Evolutionary conservation across 306 rosid species (phyloP), one percentile per base, ranked within the genome.

Genomic region (Quillaja saponaria): DNA sequence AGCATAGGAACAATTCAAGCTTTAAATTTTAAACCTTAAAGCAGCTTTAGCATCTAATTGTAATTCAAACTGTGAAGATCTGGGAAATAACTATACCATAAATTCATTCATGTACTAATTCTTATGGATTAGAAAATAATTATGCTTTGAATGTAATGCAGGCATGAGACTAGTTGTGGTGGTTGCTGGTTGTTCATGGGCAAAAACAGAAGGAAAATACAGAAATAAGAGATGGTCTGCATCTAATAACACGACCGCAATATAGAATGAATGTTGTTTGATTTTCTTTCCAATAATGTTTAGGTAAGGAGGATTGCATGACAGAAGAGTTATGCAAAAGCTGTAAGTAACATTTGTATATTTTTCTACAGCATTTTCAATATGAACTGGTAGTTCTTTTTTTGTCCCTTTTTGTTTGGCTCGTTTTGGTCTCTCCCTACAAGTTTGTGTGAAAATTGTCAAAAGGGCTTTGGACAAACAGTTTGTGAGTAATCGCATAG

Each of bases 111-210:
- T 1, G 58, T 49, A 47, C 12, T 59, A 53, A 18, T 54, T 39
- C 6, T 37, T 5, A 28, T 37, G 13, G 18, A 15, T 25, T 60
- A 1, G 40, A 68, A 39, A 58, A 2, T 25, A 35, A 64, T 28
- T 38, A 13, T 21, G 8, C 15, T 20, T 19, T 62, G 58, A 34
- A 52, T 73, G 60, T 38, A 54, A 66, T 66, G 76, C 78, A 82
- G 87, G 75, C 75, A 48, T 34, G 82, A 67, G 65, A 79, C 49
- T 28, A 4, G 78, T 41, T 68, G 78, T 19, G 75, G 67, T 59
- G 8, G 71, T n/a, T 82, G 84, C 57, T 79, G 79, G 87, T 28
- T 44, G 42, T 62, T 66, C 71, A 49, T 79, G 48, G 46, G 67
- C 61, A 72, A 25, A 65, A 68, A 28, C 54, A 79, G 66, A 68